Evolutionary conservation across 345 rosid genomes (phyloP).

Genomic region (Citrus cavaleriei): DNA sequence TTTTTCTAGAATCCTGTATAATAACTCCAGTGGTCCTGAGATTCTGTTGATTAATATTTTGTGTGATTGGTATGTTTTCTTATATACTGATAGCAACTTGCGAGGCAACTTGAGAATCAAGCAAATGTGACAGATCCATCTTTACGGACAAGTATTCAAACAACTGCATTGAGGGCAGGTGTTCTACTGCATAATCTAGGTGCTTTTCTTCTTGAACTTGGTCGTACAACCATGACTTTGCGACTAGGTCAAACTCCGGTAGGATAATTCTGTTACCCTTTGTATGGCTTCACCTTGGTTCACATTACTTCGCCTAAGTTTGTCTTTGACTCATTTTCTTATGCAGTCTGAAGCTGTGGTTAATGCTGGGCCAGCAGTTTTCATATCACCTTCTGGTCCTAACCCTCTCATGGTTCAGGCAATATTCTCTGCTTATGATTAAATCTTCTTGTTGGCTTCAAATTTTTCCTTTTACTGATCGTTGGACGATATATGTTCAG

Average conservation of each 20-base stretch:
- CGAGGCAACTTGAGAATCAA: conserved; percentile 52
- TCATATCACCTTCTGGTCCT: conserved; percentile 63
- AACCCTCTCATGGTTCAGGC: conserved; percentile 87
- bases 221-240: conserved; percentile 69
- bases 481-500: conserved; percentile 31
- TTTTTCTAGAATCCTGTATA: neutral
- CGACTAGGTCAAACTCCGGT: conserved; percentile 74
- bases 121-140: conserved; percentile 39
- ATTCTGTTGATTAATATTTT: neutral
- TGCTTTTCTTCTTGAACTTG: conserved; percentile 74
- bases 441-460: neutral
- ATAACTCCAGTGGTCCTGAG: neutral
- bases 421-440: conserved; percentile 12
- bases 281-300: neutral
- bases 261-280: conserved; percentile 16
- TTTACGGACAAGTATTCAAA: conserved; percentile 33
- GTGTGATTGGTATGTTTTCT: neutral
- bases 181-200: conserved; percentile 53
- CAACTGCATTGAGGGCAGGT: conserved; percentile 50
- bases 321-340: conserved; percentile 16
- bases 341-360: conserved; percentile 71
- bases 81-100: conserved; percentile 44
- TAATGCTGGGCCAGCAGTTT: conserved; percentile 80
- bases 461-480: conserved; percentile 19
- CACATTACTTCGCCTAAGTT: neutral